These are phyloP conservation scores for Mycena sanguinolenta DNA, from an alignment of 768 basidiomycete genomes.

Conservation along the genomic window DNA sequence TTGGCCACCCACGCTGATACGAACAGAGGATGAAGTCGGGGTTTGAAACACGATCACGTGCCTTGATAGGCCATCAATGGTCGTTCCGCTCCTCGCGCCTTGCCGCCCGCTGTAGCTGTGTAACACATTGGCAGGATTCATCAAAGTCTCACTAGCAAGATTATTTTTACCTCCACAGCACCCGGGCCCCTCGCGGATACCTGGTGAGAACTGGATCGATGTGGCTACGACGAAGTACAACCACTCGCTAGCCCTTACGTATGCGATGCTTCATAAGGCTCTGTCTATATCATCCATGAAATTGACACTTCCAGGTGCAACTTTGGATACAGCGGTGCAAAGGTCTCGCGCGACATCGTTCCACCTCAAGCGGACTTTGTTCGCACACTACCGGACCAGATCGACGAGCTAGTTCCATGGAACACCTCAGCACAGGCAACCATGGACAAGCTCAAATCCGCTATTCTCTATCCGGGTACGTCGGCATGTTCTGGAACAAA, in stretches of 20 bases:
- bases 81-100: too few relatives aligned
- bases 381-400: too few relatives aligned
- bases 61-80: too few relatives aligned
- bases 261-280: constrained; percentile 29
- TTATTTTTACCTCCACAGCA: too few relatives aligned
- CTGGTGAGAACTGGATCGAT: constrained; percentile 57
- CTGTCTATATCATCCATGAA: constrained; percentile 5
- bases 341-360: constrained; percentile 52
- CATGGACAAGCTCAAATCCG: constrained; percentile 55
- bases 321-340: constrained; percentile 55
- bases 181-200: too few relatives aligned
- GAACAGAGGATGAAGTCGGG: too few relatives aligned
- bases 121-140: too few relatives aligned
- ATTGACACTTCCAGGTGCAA: constrained; percentile 38
- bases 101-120: too few relatives aligned
- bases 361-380: constrained; percentile 50
- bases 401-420: too few relatives aligned
- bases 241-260: constrained; percentile 53
- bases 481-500: constrained; percentile 8
- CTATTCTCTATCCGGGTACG: constrained; percentile 55
- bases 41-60: too few relatives aligned
- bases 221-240: constrained; percentile 49
- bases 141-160: too few relatives aligned
- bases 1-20: too few relatives aligned
- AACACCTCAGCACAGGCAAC: constrained; percentile 46